Percentiles rank a stretch among this genome's conserved stretches.
These are phyloP conservation scores for Skeletonema costatum DNA, from an alignment of 108 stramenopile genomes.

Conservation along the genomic window DNA sequence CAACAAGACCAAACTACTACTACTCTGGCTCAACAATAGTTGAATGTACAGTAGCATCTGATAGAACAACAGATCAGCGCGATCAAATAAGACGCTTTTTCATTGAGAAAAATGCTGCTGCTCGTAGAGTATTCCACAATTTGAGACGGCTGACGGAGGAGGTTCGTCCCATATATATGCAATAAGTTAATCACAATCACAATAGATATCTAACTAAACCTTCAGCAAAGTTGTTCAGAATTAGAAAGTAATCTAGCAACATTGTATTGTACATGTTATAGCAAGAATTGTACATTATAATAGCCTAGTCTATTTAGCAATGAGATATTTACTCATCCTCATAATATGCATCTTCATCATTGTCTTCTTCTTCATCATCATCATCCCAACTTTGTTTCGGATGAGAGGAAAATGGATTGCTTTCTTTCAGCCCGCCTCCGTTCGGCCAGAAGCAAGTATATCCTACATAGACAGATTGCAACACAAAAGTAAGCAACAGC, in stretches of 20 bases:
- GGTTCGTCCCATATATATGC: too few relatives aligned
- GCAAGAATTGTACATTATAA: neutral
- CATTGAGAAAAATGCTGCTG: neutral
- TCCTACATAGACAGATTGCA: slow-evolving; percentile 2
- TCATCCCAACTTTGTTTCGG: neutral
- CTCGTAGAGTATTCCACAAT: neutral
- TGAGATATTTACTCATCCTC: neutral
- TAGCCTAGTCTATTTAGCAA: neutral
- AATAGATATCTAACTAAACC: too few relatives aligned
- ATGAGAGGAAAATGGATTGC: neutral
- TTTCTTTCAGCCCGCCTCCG: slow-evolving; percentile 51
- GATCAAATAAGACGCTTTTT: neutral
- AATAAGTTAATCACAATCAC: too few relatives aligned
- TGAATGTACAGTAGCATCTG: neutral
- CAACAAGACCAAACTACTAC: neutral
- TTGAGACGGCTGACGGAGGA: neutral
- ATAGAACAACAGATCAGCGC: neutral
- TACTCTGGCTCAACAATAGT: neutral
- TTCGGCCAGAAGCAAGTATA: slow-evolving; percentile 53
- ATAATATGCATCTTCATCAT: neutral
- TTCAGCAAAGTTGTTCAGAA: neutral
- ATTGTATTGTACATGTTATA: neutral
- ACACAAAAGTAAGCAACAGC: neutral
- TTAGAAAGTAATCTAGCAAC: neutral
- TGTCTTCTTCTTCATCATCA: neutral